These are phyloP conservation scores for Aegilops sharonensis DNA, from an alignment of 176 grass and related monocot species.

Conservation along the genomic window DNA sequence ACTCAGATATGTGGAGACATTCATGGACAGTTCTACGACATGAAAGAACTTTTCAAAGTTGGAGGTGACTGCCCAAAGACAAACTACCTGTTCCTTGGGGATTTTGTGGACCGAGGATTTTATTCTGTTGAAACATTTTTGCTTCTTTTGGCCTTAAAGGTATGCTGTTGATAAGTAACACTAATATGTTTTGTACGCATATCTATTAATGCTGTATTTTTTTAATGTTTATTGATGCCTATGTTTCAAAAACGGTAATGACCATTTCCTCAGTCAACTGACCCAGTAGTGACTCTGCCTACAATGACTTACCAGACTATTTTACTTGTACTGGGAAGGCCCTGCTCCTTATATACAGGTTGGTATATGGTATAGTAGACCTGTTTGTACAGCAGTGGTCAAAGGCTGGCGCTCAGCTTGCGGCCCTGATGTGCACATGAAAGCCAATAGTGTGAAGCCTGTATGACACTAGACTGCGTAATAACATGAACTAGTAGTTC, in stretches of 20 bases:
- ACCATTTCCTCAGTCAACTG: background rate
- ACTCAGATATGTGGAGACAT: constrained; percentile 98
- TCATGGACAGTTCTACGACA: constrained; percentile 99
- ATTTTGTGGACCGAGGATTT: constrained; percentile 99
- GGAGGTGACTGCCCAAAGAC: constrained; percentile 98
- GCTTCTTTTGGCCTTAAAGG: constrained; percentile 98
- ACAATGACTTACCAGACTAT: background rate
- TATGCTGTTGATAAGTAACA: constrained; percentile 13
- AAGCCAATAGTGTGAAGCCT: constrained; percentile 2
- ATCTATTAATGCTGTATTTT: background rate
- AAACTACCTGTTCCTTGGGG: constrained; percentile 97
- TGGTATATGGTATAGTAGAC: background rate
- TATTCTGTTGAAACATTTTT: constrained; percentile 99
- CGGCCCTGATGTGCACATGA: background rate
- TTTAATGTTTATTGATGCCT: background rate
- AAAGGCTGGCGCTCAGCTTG: background rate
- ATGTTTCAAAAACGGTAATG: background rate
- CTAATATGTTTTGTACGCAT: background rate
- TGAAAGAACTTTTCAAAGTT: constrained; percentile 99
- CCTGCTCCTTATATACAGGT: background rate
- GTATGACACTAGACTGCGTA: background rate
- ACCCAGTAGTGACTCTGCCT: background rate
- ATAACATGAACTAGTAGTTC: background rate
- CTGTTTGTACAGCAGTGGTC: background rate
- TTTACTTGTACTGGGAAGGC: background rate